Evolutionary conservation across 257 asterid genomes (phyloP).

Genomic region (Nicotiana benthamiana): DNA sequence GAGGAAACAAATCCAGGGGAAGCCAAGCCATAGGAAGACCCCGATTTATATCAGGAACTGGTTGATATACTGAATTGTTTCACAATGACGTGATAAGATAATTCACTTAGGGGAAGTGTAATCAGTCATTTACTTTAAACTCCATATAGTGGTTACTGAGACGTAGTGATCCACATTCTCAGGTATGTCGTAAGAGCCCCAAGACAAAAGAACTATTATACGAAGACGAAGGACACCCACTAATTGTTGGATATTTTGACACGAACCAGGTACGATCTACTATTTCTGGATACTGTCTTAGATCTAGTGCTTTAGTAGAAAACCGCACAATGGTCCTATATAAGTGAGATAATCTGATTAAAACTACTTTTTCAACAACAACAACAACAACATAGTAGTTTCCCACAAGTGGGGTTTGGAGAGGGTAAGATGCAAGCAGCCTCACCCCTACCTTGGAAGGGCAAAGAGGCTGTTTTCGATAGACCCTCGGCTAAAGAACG

Average conservation of each 20-base stretch:
- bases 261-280: not conserved
- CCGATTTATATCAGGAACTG: not conserved
- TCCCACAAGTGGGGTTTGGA: too few relatives aligned
- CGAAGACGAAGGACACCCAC: not conserved
- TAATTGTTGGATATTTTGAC: not conserved
- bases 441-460: too few relatives aligned
- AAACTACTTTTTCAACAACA: not conserved
- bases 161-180: not conserved
- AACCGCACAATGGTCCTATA: not conserved
- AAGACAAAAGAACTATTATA: not conserved
- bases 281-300: too few relatives aligned
- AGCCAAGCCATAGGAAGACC: not conserved
- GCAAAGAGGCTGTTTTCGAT: too few relatives aligned
- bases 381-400: too few relatives aligned
- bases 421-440: too few relatives aligned
- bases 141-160: not conserved
- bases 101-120: not conserved
- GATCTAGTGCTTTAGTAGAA: not conserved
- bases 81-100: not conserved
- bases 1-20: not conserved
- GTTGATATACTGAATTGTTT: not conserved
- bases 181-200: not conserved
- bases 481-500: too few relatives aligned
- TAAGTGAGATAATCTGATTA: not conserved
- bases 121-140: not conserved